Evolutionary conservation across 305 asterid species (phyloP).

Genomic region (Petunia hybrid): DNA sequence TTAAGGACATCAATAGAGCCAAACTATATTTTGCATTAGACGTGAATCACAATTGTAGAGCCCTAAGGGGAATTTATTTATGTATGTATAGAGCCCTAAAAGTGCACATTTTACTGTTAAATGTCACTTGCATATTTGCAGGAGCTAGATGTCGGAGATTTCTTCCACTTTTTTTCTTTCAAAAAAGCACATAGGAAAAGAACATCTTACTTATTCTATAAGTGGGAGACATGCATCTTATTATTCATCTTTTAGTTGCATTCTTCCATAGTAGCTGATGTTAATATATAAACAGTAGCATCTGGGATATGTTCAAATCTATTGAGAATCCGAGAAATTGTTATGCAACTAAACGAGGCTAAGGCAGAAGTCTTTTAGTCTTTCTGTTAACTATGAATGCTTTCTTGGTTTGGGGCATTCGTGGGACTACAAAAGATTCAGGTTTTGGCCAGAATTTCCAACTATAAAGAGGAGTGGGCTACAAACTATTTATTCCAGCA

Average conservation of each 20-base stretch:
- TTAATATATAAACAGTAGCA: background rate
- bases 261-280: background rate
- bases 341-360: background rate
- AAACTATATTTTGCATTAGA: background rate
- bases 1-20: background rate
- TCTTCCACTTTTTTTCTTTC: background rate
- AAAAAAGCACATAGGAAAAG: too few relatives aligned
- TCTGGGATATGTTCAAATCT: background rate
- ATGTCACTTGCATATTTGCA: background rate
- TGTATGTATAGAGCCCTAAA: background rate
- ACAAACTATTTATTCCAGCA: background rate
- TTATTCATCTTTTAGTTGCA: conserved; percentile 4
- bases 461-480: background rate
- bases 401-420: background rate
- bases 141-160: background rate
- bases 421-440: background rate
- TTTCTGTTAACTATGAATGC: background rate
- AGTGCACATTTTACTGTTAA: background rate
- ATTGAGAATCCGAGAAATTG: background rate
- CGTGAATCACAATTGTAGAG: background rate
- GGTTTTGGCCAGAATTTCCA: background rate
- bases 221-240: background rate
- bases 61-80: conserved; percentile 2
- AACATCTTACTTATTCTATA: too few relatives aligned
- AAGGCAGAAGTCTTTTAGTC: background rate